phyloP scores from a whole-genome alignment of 352 stramenopile genomes.

The Pilasporangium apinafurcum region DNA sequence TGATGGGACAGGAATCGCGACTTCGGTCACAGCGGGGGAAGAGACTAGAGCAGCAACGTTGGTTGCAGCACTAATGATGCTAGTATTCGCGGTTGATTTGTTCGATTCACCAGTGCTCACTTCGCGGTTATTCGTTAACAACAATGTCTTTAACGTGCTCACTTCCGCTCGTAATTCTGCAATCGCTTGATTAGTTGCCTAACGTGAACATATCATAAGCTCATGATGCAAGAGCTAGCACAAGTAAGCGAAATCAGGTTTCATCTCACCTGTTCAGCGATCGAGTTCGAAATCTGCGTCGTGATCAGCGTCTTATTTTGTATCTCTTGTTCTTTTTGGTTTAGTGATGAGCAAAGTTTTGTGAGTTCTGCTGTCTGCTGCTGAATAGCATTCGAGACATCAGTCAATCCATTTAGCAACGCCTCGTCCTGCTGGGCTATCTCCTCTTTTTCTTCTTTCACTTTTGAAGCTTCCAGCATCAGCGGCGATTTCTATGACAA shows the following conservation, averaged over 20 bases:
- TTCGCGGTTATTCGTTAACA: constrained; percentile 23
- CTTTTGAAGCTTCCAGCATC: constrained; percentile 34
- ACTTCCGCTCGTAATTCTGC: constrained; percentile 66
- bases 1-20: not conserved
- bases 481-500: constrained; percentile 29
- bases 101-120: no score
- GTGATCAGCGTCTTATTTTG: constrained; percentile 30
- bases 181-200: constrained; percentile 49
- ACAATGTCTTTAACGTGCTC: constrained; percentile 50
- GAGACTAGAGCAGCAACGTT: not conserved
- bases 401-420: constrained; percentile 32
- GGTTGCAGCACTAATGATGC: not conserved
- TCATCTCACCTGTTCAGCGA: constrained; percentile 34
- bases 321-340: constrained; percentile 52
- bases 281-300: constrained; percentile 33
- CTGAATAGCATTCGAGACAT: constrained; percentile 54
- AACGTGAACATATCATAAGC: not conserved
- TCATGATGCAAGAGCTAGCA: not conserved
- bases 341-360: constrained; percentile 42
- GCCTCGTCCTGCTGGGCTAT: constrained; percentile 43
- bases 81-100: not conserved
- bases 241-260: not conserved
- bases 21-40: not conserved
- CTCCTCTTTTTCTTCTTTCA: constrained; percentile 46
- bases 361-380: constrained; percentile 52